These are phyloP conservation scores for Lunasporangiospora selenospora DNA, from an alignment of 192 early-diverging fungal species.

Conservation along the genomic window DNA sequence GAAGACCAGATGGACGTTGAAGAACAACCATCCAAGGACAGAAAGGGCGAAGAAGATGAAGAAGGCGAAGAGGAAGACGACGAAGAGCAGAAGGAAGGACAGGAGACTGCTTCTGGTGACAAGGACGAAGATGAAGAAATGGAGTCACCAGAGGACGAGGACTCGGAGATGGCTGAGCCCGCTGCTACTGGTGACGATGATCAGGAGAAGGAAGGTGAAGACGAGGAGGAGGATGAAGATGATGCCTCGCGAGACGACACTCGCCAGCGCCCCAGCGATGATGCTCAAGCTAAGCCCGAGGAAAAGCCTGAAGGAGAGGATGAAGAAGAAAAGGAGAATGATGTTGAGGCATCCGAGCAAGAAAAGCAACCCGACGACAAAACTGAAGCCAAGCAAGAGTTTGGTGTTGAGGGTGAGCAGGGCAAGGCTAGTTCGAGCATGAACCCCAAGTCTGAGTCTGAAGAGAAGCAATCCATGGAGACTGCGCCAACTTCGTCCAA, in stretches of 20 bases:
- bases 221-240: slow-evolving; percentile 39
- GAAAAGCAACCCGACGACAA: slow-evolving; percentile 58
- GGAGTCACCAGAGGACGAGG: slow-evolving; percentile 30
- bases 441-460: slow-evolving; percentile 60
- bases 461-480: slow-evolving; percentile 56
- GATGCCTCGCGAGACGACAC: slow-evolving; percentile 39
- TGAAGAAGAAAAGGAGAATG: slow-evolving; percentile 56
- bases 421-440: slow-evolving; percentile 56
- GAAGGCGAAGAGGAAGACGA: slow-evolving; percentile 52
- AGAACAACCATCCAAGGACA: slow-evolving; percentile 48
- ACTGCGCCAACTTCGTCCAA: slow-evolving; percentile 43
- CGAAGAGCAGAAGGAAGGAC: slow-evolving; percentile 35
- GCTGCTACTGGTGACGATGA: slow-evolving; percentile 13
- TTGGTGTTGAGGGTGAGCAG: slow-evolving; percentile 72
- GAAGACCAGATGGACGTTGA: slow-evolving; percentile 52
- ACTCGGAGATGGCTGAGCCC: slow-evolving; percentile 34
- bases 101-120: slow-evolving; percentile 27
- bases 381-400: slow-evolving; percentile 60
- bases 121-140: slow-evolving; percentile 48
- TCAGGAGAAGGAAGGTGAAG: slow-evolving; percentile 15
- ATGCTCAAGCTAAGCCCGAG: slow-evolving; percentile 26
- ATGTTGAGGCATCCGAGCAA: slow-evolving; percentile 51
- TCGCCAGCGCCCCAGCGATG: slow-evolving; percentile 36
- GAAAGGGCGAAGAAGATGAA: slow-evolving; percentile 23
- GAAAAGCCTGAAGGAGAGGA: slow-evolving; percentile 23